Percentiles rank a stretch among this genome's conserved stretches.
These are phyloP conservation scores for Roridomyces roridus DNA, from an alignment of 768 basidiomycete species.

Conservation along the genomic window DNA sequence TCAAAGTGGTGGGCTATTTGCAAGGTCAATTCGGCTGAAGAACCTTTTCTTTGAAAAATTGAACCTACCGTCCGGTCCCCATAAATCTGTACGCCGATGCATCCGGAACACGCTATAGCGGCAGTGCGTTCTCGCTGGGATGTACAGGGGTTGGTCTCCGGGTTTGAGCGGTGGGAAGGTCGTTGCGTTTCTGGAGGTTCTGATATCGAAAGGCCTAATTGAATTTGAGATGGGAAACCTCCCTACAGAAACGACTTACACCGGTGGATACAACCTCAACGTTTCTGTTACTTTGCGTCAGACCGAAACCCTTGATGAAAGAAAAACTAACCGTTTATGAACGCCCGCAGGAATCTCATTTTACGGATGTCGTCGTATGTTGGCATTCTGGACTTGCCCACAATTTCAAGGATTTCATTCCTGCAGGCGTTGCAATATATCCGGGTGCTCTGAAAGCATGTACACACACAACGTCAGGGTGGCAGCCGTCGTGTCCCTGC, in stretches of 20 bases:
- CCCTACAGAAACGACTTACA: slow-evolving; percentile 35
- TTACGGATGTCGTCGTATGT: slow-evolving; percentile 61
- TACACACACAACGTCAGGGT: slow-evolving; percentile 59
- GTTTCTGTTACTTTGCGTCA: slow-evolving; percentile 41
- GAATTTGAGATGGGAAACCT: too few species aligned
- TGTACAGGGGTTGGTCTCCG: slow-evolving; percentile 41
- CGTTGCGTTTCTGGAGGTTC: slow-evolving; percentile 19
- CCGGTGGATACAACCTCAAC: slow-evolving; percentile 58
- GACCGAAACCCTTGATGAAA: neutral
- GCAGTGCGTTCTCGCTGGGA: slow-evolving; percentile 44
- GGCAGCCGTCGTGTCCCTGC: slow-evolving; percentile 56
- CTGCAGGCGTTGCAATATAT: slow-evolving; percentile 47
- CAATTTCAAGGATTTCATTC: slow-evolving; percentile 53
- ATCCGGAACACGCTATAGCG: slow-evolving; percentile 60
- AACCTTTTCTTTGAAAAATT: too few species aligned
- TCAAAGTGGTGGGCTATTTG: slow-evolving; percentile 34
- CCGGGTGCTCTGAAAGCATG: slow-evolving; percentile 57
- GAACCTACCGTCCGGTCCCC: slow-evolving; percentile 51
- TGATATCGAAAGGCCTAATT: too few species aligned
- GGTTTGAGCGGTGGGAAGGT: slow-evolving; percentile 32
- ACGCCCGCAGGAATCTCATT: slow-evolving; percentile 63
- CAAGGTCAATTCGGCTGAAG: too few species aligned
- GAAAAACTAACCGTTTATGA: slow-evolving; percentile 3
- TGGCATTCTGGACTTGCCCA: slow-evolving; percentile 50
- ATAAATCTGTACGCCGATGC: slow-evolving; percentile 67